These are phyloP conservation scores for Conoideocrella luteorostrata DNA, from an alignment of 2,329 filamentous ascomycete species.

Conservation along the genomic window DNA sequence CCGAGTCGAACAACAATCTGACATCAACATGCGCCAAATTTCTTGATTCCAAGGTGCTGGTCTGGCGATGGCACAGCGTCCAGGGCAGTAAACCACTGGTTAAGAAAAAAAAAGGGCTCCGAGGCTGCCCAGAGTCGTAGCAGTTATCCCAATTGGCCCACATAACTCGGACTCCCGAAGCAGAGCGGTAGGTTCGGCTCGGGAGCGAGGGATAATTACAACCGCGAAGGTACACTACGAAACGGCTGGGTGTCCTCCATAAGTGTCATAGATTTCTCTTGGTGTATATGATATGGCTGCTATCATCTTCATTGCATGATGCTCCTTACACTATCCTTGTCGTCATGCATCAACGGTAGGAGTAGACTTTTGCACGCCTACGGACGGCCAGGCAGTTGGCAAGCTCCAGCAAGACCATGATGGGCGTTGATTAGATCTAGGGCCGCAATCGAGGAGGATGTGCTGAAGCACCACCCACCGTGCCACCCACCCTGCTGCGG, in stretches of 20 bases:
- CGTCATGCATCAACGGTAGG: no score
- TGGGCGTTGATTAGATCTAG: slow-evolving; percentile 2
- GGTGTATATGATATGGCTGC: no score
- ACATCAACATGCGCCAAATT: no score
- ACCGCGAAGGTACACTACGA: neutral
- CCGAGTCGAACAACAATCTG: no score
- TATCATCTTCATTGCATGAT: no score
- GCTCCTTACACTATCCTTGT: no score
- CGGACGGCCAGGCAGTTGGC: no score
- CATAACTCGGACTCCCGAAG: neutral
- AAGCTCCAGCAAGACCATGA: no score
- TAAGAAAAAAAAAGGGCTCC: neutral
- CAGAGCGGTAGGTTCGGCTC: neutral
- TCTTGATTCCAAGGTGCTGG: neutral
- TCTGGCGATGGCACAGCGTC: neutral
- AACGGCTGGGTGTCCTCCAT: neutral
- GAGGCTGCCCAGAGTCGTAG: neutral
- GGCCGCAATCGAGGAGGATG: slow-evolving; percentile 3
- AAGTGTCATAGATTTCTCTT: neutral
- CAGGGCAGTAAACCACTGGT: no score
- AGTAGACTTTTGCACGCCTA: no score
- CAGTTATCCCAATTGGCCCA: slow-evolving; percentile 1
- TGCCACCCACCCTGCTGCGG: neutral
- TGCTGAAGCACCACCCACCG: no score
- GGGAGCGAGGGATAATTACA: neutral